Percentiles rank a stretch among this genome's conserved stretches.
phyloP scores from a whole-genome alignment of 148 eudicot species.

The Talinum fruticosum region DNA sequence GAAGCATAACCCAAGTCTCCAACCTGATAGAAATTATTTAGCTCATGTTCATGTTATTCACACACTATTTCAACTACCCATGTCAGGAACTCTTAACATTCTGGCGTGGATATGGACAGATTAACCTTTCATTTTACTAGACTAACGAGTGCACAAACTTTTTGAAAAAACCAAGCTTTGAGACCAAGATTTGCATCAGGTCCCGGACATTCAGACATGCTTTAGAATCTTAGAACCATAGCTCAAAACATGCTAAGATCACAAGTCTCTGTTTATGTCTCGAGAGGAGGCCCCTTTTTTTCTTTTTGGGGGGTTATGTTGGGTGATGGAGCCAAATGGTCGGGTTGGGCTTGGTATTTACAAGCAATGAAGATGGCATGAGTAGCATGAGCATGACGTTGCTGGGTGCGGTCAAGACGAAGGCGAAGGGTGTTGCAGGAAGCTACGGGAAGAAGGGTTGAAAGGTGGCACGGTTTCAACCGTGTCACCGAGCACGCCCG shows the following conservation, averaged over 20 bases:
- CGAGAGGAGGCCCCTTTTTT: background rate
- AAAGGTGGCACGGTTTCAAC: too few species aligned
- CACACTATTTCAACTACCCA: background rate
- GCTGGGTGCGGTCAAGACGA: too few species aligned
- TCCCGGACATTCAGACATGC: background rate
- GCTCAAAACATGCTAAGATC: background rate
- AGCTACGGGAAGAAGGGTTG: too few species aligned
- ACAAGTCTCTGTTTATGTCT: background rate
- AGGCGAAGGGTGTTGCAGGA: too few species aligned
- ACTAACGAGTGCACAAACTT: background rate
- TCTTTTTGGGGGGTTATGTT: background rate
- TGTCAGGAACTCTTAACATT: background rate
- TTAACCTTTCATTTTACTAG: background rate
- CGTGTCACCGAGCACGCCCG: too few species aligned
- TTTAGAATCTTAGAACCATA: background rate
- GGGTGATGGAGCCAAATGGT: too few species aligned
- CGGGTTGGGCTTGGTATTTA: too few species aligned
- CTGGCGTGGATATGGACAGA: background rate
- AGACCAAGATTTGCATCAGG: background rate
- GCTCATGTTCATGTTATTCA: background rate
- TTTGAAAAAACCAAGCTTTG: background rate
- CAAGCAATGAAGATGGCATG: too few species aligned
- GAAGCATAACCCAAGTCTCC: constrained; percentile 90
- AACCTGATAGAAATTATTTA: constrained; percentile 44
- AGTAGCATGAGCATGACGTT: too few species aligned